A percentile compares a stretch with the other conserved stretches of the same genome.
phyloP scores from a whole-genome alignment of 768 basidiomycete species.

The Pseudohyphozyma bogoriensis region DNA sequence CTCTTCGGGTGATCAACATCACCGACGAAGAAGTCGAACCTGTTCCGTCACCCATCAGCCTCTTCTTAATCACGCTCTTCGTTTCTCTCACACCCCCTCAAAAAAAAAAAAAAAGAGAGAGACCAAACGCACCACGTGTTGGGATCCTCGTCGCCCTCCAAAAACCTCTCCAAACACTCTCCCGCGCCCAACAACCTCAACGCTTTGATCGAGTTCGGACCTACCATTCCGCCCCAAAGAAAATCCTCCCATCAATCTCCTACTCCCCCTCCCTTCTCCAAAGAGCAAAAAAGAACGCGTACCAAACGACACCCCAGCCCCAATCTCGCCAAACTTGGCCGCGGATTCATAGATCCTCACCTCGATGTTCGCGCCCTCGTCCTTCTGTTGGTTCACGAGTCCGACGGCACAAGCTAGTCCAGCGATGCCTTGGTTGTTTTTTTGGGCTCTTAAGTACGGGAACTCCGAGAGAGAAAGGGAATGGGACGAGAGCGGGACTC shows the following conservation, averaged over 20 bases:
- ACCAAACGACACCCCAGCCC: not conserved
- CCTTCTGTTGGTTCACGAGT: not conserved
- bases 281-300: too few relatives aligned
- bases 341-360: not conserved
- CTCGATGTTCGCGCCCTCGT: not conserved
- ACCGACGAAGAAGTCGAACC: conserved; percentile 1
- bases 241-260: too few relatives aligned
- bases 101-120: too few relatives aligned
- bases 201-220: not conserved
- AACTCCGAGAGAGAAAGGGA: too few relatives aligned
- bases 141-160: not conserved
- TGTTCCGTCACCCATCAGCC: too few relatives aligned
- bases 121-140: not conserved
- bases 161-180: not conserved
- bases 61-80: not conserved
- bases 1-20: not conserved
- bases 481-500: too few relatives aligned
- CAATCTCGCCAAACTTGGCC: not conserved
- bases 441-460: too few relatives aligned
- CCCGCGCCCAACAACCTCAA: not conserved
- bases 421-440: too few relatives aligned
- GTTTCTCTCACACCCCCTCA: too few relatives aligned
- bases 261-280: too few relatives aligned
- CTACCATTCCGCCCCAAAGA: too few relatives aligned
- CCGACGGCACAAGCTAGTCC: not conserved